Conservation (phyloP, 805 yeast genomes). For the Cephaloascus fragrans region DNA sequence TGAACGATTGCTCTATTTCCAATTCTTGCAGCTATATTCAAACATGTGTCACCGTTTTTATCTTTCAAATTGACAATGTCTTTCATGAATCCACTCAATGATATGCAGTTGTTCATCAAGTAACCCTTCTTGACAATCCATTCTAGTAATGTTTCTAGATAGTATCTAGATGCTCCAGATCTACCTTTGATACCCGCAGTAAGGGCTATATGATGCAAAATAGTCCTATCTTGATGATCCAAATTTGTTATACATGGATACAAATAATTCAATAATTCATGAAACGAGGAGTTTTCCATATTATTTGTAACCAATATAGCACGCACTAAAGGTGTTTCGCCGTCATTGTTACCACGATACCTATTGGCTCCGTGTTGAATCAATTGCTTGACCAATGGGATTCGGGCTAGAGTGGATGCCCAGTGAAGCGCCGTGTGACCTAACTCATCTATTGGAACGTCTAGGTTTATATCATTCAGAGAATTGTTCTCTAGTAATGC, state of each 20-base stretch:
- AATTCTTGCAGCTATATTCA: conserved; percentile 85
- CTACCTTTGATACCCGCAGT: conserved; percentile 74
- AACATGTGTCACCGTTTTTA: conserved; percentile 87
- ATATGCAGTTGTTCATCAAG: conserved; percentile 30
- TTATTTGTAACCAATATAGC: conserved; percentile 80
- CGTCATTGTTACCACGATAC: conserved; percentile 64
- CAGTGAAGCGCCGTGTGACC: conserved; percentile 94
- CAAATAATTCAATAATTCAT: conserved; percentile 55
- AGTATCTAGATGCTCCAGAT: conserved; percentile 63
- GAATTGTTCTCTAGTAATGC: conserved; percentile 9
- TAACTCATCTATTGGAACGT: conserved; percentile 83
- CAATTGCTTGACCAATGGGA: conserved; percentile 56
- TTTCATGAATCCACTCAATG: conserved; percentile 49
- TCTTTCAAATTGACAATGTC: conserved; percentile 84
- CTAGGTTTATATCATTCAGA: conserved; percentile 63
- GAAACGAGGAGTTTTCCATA: conserved; percentile 70
- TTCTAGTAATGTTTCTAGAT: conserved; percentile 60
- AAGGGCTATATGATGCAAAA: conserved; percentile 78
- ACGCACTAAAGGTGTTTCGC: conserved; percentile 81
- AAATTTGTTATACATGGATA: conserved; percentile 63
- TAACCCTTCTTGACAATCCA: conserved; percentile 61
- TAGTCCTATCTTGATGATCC: conserved; percentile 67
- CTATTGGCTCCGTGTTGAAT: conserved; percentile 62
- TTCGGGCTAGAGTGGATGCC: conserved; percentile 87
- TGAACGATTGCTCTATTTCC: conserved; percentile 77